Percentiles rank a stretch among this genome's conserved stretches.
Conservation (phyloP, 306 rosid species). For the Elaeagnus macrophylla region DNA sequence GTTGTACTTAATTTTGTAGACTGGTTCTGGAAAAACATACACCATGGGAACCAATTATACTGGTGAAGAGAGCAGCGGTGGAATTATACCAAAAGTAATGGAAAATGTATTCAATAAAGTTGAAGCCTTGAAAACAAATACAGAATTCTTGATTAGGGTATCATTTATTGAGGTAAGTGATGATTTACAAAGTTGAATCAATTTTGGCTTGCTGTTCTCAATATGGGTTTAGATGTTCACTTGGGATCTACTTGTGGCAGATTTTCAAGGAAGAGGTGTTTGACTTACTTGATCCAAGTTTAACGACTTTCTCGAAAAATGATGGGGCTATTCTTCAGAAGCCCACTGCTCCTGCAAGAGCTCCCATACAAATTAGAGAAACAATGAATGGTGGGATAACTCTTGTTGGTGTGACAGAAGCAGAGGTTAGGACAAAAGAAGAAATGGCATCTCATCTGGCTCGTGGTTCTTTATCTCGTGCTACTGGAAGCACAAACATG, state of each 20-base stretch:
- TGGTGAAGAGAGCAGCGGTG: slow-evolving; percentile 55
- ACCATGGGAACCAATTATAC: slow-evolving; percentile 57
- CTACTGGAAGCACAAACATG: slow-evolving; percentile 92
- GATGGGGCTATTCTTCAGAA: slow-evolving; percentile 36
- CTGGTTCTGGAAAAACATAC: slow-evolving; percentile 88
- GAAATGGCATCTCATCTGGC: slow-evolving; percentile 71
- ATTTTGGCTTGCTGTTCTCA: not conserved
- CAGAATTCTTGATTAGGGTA: slow-evolving; percentile 67
- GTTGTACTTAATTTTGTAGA: slow-evolving; percentile 31
- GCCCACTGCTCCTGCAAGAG: slow-evolving; percentile 41
- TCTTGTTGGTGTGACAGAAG: slow-evolving; percentile 80
- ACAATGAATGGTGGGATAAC: slow-evolving; percentile 80
- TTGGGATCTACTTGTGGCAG: slow-evolving; percentile 26
- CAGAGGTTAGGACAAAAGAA: slow-evolving; percentile 66
- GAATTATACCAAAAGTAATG: slow-evolving; percentile 69
- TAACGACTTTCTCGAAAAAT: slow-evolving; percentile 29
- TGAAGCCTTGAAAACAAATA: slow-evolving; percentile 27
- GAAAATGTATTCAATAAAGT: slow-evolving; percentile 50
- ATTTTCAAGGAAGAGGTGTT: slow-evolving; percentile 91
- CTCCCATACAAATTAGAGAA: slow-evolving; percentile 86
- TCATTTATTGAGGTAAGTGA: slow-evolving; percentile 80
- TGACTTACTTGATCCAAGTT: slow-evolving; percentile 68
- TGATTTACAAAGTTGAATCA: not conserved
- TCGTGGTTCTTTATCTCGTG: slow-evolving; percentile 68
- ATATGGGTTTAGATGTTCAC: slow-evolving; percentile 2